Evolutionary conservation across 768 basidiomycete species (phyloP), one percentile per base, ranked within the genome.

Genomic region (Gymnopilus junonius): DNA sequence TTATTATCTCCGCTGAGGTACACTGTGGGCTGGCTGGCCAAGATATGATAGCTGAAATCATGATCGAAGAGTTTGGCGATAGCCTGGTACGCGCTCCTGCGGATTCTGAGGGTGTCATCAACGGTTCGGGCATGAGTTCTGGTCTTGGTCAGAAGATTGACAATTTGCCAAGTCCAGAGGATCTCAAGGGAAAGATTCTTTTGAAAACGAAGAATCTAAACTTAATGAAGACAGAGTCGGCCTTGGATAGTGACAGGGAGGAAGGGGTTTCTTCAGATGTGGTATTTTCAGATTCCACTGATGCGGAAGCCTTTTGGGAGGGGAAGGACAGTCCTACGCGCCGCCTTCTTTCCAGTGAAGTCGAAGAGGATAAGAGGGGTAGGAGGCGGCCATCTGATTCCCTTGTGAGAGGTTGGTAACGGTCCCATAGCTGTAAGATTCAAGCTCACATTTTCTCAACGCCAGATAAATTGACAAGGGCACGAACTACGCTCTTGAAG

Each of bases 1-100:
- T 99, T 71, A 87, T 99, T 70, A 91, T 99, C 58, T 96, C 94
- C 2, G 93, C 95, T 12, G 96, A 99, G 77, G 85, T 96, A 1
- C 95, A 97, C 70, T 97, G 94, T 73, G 80, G 85, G 0, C 61
- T 94, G 15, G 75, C 80, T 27, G 93, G 95, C 72, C 96, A 99
- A 73, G 91, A 92, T 37, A 81, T 82, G 71, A 81, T 97, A 14
- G 95, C 87, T 0, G 70, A 80, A 2, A 94, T 96, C 69, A 87
- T 99, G 86, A 86, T 40, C 0, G 77, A 79, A 40, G 76, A 75
- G 0, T 84, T 84, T 61, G 82, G 82, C 2, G 79, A 82, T 39
- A 65, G 73, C 2, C 71, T 85, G 2, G 66, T 85, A 15, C 71
- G 74, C 32, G 77, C 77, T 2, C 77, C 77, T 0, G 69, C 75